Evolutionary conservation across 768 basidiomycete species (phyloP).

Genomic region (Tephrocybe sp.): DNA sequence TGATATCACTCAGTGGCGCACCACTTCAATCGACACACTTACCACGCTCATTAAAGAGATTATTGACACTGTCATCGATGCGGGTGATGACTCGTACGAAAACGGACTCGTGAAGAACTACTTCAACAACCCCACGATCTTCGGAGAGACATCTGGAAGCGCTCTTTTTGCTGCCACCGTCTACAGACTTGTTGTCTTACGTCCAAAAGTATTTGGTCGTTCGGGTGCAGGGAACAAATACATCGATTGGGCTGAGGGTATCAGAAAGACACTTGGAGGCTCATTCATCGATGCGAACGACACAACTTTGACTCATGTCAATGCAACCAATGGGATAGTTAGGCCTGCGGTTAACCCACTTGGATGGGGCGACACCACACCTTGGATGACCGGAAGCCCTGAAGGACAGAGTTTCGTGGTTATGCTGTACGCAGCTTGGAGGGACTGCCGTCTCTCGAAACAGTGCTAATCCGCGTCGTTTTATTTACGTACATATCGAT

Average conservation of each 20-base stretch:
- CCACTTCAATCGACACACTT: conserved; percentile 10
- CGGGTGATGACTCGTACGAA: conserved; percentile 9
- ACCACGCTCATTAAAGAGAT: conserved; percentile 25
- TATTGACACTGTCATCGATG: conserved; percentile 19
- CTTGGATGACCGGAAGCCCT: conserved; percentile 33
- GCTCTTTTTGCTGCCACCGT: conserved; percentile 20
- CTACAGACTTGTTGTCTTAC: conserved; percentile 34
- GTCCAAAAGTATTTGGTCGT: conserved; percentile 25
- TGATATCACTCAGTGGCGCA: conserved; percentile 12
- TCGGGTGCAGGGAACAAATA: conserved; percentile 17
- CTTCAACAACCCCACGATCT: conserved; percentile 15
- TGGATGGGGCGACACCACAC: conserved; percentile 27
- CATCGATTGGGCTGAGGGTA: conserved; percentile 34
- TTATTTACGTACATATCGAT: no score
- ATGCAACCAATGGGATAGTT: conserved; percentile 28
- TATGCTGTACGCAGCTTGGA: conserved; percentile 37
- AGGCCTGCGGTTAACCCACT: conserved; percentile 38
- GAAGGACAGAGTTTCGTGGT: conserved; percentile 38
- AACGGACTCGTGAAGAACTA: conserved; percentile 19
- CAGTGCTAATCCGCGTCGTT: no score
- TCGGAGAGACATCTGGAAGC: conserved; percentile 23
- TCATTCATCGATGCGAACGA: conserved; percentile 9
- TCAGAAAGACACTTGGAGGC: conserved; percentile 26
- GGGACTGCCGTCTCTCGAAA: conserved; percentile 29
- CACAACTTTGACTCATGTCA: conserved; percentile 19